These are phyloP conservation scores for Graphiopsis chlorocephala DNA, from an alignment of 2,329 filamentous ascomycete species.

Conservation along the genomic window DNA sequence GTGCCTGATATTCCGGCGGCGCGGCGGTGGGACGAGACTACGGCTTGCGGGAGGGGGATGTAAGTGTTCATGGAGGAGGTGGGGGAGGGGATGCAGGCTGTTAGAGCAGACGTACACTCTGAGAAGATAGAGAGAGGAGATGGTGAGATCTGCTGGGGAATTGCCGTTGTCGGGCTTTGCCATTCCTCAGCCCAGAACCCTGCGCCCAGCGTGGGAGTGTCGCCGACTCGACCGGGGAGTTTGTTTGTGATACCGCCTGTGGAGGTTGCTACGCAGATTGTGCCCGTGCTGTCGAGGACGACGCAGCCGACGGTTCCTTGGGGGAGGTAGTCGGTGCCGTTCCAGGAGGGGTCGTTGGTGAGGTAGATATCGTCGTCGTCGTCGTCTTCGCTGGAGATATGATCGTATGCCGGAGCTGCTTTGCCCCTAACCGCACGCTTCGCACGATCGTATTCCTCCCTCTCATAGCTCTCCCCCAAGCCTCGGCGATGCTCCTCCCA, in stretches of 20 bases:
- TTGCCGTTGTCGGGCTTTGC: constrained; percentile 33
- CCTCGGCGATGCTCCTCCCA: constrained; percentile 76
- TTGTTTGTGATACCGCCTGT: constrained; percentile 87
- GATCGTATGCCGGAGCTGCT: neutral
- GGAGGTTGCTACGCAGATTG: constrained; percentile 64
- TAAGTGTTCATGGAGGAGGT: constrained; percentile 19
- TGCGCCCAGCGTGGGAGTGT: constrained; percentile 78
- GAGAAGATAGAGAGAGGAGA: constrained; percentile 8
- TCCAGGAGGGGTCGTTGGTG: constrained; percentile 49
- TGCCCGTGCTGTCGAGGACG: constrained; percentile 71
- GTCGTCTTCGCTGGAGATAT: neutral
- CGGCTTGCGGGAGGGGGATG: constrained; percentile 18
- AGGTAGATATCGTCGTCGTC: constrained; percentile 2
- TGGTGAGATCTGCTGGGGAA: neutral
- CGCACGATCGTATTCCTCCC: constrained; percentile 41
- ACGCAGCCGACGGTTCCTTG: constrained; percentile 85
- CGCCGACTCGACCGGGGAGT: constrained; percentile 76
- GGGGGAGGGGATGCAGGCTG: constrained; percentile 27
- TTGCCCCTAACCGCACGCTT: neutral
- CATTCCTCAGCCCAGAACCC: constrained; percentile 91
- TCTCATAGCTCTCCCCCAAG: constrained; percentile 42
- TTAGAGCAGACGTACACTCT: constrained; percentile 8
- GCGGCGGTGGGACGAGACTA: constrained; percentile 16
- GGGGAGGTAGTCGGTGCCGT: constrained; percentile 64
- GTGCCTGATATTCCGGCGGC: constrained; percentile 35